Evolutionary conservation across 2,329 filamentous ascomycete species (phyloP).

Genomic region (Colletotrichum musae): DNA sequence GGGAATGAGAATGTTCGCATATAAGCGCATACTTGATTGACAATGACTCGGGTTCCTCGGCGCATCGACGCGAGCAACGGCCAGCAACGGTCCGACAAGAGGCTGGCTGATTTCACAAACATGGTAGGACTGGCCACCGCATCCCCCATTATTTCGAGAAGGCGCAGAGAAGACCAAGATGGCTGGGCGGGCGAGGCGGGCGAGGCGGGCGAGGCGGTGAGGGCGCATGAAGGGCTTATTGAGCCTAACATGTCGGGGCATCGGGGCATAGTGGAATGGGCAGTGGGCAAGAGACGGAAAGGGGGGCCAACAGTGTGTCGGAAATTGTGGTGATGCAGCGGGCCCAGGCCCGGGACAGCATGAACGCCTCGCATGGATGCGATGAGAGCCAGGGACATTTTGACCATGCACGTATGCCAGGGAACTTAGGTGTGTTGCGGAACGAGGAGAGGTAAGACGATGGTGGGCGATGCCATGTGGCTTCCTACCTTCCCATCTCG

Average conservation of each 20-base stretch:
- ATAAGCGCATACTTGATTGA: too few relatives aligned
- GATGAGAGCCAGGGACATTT: background rate
- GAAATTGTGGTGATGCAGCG: slow-evolving; percentile 38
- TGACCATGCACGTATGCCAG: background rate
- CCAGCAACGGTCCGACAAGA: too few relatives aligned
- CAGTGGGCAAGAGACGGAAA: background rate
- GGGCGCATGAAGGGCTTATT: background rate
- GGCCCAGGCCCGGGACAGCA: slow-evolving; percentile 14
- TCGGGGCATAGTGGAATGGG: background rate
- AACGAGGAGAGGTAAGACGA: too few relatives aligned
- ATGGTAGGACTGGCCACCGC: too few relatives aligned
- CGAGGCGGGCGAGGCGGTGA: too few relatives aligned
- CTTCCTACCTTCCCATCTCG: background rate
- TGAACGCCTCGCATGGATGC: slow-evolving; percentile 1
- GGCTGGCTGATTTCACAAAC: too few relatives aligned
- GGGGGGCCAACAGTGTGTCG: background rate
- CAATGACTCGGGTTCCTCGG: too few relatives aligned
- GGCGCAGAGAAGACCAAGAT: too few relatives aligned
- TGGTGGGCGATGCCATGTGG: background rate
- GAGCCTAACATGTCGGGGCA: background rate
- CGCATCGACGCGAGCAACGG: too few relatives aligned
- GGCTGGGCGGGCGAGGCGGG: too few relatives aligned
- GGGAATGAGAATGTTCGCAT: too few relatives aligned
- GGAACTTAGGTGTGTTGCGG: background rate
- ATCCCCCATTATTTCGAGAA: too few relatives aligned